Conservation (phyloP, 305 asterid species). For the Solanum hybrid region DNA sequence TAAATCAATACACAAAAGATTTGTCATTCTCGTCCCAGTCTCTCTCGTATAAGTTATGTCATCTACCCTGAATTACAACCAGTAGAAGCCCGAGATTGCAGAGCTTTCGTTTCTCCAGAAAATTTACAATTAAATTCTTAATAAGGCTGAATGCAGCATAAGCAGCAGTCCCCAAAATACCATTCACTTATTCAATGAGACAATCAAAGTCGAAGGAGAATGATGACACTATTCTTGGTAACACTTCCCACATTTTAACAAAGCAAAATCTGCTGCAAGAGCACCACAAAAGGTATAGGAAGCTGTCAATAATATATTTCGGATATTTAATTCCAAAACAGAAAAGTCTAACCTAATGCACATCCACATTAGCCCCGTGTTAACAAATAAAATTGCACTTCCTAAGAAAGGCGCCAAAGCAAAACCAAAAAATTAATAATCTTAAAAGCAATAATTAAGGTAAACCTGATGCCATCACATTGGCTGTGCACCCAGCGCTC, state of each 20-base stretch:
- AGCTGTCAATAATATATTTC: not conserved
- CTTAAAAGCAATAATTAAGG: constrained; percentile 5
- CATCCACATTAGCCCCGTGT: not conserved
- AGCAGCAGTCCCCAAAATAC: not conserved
- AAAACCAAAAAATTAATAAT: not conserved
- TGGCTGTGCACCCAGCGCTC: constrained; percentile 99
- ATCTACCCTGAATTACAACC: not conserved
- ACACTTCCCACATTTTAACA: not conserved
- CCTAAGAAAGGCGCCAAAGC: not conserved
- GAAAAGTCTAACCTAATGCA: not conserved
- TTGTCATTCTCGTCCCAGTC: not conserved
- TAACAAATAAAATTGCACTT: not conserved
- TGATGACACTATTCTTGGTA: not conserved
- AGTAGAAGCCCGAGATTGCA: not conserved
- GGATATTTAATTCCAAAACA: not conserved
- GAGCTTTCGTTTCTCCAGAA: not conserved
- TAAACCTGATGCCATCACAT: constrained; percentile 93
- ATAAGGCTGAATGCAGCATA: not conserved
- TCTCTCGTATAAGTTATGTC: not conserved
- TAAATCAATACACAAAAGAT: not conserved
- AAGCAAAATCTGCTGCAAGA: not conserved
- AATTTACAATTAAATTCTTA: not conserved
- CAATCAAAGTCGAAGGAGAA: not conserved
- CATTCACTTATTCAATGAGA: not conserved
- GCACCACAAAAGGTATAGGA: not conserved